Percentiles rank a stretch among this genome's conserved stretches.
These are phyloP conservation scores for Fraxinus excelsior DNA, from an alignment of 257 asterid genomes.

Conservation along the genomic window DNA sequence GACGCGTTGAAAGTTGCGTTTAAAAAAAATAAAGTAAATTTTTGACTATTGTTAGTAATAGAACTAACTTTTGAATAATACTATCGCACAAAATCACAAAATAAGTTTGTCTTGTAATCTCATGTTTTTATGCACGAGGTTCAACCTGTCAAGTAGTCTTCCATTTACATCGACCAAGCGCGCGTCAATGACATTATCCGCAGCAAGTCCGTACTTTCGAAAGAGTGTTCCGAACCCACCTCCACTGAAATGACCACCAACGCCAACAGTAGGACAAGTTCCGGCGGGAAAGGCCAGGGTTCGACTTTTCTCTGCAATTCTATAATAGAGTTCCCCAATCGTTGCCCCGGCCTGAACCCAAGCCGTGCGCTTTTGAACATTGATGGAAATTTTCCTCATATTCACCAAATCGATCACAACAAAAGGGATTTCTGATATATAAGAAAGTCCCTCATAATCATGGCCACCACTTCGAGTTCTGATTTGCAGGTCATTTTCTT, in stretches of 20 bases:
- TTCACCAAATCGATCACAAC: conserved; percentile 36
- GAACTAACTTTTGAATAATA: no score
- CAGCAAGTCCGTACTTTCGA: conserved; percentile 38
- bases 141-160: conserved; percentile 24
- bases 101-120: no score
- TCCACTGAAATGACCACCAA: conserved; percentile 32
- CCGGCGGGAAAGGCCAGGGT: conserved; percentile 33
- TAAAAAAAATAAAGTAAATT: no score
- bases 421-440: conserved; percentile 24
- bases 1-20: no score
- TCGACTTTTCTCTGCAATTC: conserved; percentile 15
- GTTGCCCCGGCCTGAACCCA: conserved; percentile 44
- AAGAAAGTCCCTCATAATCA: conserved; percentile 44
- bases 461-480: conserved; percentile 44
- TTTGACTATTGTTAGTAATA: no score
- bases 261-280: conserved; percentile 28
- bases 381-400: conserved; percentile 11
- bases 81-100: no score
- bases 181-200: conserved; percentile 39
- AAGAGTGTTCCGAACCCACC: conserved; percentile 36
- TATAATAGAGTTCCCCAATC: conserved; percentile 21
- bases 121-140: no score
- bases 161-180: conserved; percentile 32
- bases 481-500: conserved; percentile 14
- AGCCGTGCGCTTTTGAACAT: conserved; percentile 24